Evolutionary conservation across 768 basidiomycete species (phyloP), one percentile per base, ranked within the genome.

Genomic region (Phlebiopsis gigantea): DNA sequence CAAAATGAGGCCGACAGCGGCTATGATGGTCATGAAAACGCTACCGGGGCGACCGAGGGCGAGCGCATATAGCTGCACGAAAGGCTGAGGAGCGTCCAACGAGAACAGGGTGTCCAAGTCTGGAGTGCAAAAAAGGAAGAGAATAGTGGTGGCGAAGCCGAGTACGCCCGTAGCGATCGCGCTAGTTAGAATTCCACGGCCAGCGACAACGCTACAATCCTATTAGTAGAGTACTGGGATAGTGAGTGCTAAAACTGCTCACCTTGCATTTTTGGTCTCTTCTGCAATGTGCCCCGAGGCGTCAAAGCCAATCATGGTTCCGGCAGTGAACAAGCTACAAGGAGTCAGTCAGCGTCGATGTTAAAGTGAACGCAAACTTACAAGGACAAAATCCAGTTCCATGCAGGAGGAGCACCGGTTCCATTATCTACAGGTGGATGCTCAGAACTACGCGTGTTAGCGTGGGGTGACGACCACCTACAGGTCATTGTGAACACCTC

Each of bases 301-400:
- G 45, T 96, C 93, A 66, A 94, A 96, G 6, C 94, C 94, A 3
- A 88, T 93, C 74, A 96, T 73, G 0, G 88, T 91, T 10, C 93
- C 90, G 0, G 92, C 84, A 1, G 91, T 88, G 70, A 92, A 93
- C 21, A 95, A 76, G 76, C 58, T 59, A 24, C 12, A 29, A 34
- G 88, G 90, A 49, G 52, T 45, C 44, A 17, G 15, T 42, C 5
- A 4, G 22, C 4, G 21, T 49, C 24, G 30, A 14, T 22, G 19
- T 42, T 14, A 56, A 19, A 34, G 46, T 19, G 45, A 21, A 28
- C 12, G 48, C 70, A 25, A 3, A 71, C 80, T 50, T 62, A 91
- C 90, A 92, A 91, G 4, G 87, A 91, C 39, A 97, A 71, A 15
- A 92, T 79, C 90, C 90, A 96, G 64, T 94, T 95, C 94, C 93